Evolutionary conservation across 2,329 filamentous ascomycete genomes (phyloP).

Genomic region (Ascomycota sp.): DNA sequence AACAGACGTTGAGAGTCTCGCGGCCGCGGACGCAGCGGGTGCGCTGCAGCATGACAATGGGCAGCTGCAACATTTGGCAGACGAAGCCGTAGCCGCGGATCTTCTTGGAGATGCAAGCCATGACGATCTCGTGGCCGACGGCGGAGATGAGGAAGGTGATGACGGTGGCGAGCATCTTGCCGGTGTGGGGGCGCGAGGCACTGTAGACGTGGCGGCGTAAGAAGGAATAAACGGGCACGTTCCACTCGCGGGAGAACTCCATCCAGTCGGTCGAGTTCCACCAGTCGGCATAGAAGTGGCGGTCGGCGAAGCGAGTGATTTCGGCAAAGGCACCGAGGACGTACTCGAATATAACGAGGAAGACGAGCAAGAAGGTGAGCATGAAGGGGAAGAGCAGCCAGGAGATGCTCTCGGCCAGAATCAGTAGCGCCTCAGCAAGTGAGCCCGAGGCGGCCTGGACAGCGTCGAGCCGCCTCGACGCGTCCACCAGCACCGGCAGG

Average conservation of each 20-base stretch:
- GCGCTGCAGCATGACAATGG: conserved; percentile 78
- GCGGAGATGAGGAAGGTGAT: conserved; percentile 85
- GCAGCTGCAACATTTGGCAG: conserved; percentile 89
- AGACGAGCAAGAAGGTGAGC: conserved; percentile 83
- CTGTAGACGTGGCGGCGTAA: conserved; percentile 85
- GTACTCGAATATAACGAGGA: conserved; percentile 97
- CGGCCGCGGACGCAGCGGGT: conserved; percentile 52
- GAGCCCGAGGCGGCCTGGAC: conserved; percentile 10
- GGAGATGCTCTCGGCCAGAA: conserved; percentile 74
- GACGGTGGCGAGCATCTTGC: conserved; percentile 53
- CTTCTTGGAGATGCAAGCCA: conserved; percentile 97
- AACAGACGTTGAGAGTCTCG: conserved; percentile 62
- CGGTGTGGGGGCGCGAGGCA: conserved; percentile 55
- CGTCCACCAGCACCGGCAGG: conserved; percentile 63
- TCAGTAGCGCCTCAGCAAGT: conserved; percentile 45
- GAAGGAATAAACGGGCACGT: conserved; percentile 91
- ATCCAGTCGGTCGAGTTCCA: conserved; percentile 74
- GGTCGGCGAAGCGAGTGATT: conserved; percentile 77
- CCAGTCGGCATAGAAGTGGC: conserved; percentile 72
- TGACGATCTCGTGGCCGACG: conserved; percentile 78
- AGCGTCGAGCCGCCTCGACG: conserved; percentile 28
- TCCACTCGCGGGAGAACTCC: conserved; percentile 92
- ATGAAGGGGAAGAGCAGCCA: conserved; percentile 92
- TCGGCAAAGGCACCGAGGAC: conserved; percentile 85
- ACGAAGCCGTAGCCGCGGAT: conserved; percentile 81